These are phyloP conservation scores for Argentina anserina DNA, from an alignment of 306 rosid genomes.

Conservation along the genomic window DNA sequence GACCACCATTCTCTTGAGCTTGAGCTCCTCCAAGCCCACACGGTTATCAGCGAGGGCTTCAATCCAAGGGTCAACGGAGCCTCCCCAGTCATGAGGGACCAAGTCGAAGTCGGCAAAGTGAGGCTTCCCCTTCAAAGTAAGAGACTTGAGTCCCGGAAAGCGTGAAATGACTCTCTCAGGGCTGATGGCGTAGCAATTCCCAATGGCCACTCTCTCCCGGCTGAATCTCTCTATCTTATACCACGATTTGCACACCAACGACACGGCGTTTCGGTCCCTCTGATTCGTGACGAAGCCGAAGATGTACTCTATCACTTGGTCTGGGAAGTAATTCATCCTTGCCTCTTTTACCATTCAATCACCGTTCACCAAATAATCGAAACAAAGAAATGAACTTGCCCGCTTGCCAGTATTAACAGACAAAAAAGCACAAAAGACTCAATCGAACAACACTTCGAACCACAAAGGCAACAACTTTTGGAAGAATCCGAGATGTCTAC, in stretches of 20 bases:
- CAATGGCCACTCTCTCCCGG: constrained; percentile 65
- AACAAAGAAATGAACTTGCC: neutral
- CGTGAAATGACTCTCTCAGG: constrained; percentile 69
- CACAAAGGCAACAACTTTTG: neutral
- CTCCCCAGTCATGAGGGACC: constrained; percentile 92
- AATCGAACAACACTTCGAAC: neutral
- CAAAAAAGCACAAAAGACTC: neutral
- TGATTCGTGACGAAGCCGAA: constrained; percentile 69
- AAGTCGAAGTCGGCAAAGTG: constrained; percentile 95
- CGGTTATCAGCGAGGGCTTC: constrained; percentile 49
- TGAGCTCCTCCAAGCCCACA: constrained; percentile 71
- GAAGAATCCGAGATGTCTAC: constrained; percentile 5
- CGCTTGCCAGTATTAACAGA: neutral
- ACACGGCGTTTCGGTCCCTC: constrained; percentile 71
- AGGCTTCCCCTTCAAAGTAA: constrained; percentile 89
- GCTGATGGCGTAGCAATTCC: constrained; percentile 80
- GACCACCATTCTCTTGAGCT: constrained; percentile 86
- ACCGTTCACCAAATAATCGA: neutral
- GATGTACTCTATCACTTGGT: constrained; percentile 84
- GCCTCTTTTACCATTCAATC: constrained; percentile 24
- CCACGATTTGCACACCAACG: constrained; percentile 89
- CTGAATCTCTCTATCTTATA: constrained; percentile 68
- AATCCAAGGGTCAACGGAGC: constrained; percentile 74
- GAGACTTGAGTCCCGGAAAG: constrained; percentile 61
- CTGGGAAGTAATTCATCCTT: constrained; percentile 87